Conservation (phyloP, 1,284 basidiomycete genomes). For the Ustanciosporium gigantosporum region DNA sequence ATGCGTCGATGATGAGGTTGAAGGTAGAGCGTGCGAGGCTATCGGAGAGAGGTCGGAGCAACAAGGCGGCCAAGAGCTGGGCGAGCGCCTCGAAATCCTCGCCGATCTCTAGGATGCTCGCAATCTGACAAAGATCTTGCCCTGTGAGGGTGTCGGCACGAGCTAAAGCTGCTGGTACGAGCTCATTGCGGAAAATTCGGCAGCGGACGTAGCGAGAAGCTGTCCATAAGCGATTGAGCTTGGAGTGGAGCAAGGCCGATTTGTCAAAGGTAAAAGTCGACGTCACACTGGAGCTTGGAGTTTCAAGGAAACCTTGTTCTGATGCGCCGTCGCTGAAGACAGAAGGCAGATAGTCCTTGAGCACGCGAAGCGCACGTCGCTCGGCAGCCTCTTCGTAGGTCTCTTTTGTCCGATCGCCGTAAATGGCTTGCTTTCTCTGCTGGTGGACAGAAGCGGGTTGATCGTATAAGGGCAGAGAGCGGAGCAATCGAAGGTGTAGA, state of each 20-base stretch:
- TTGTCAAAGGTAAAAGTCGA: not conserved
- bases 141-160: constrained; percentile 23
- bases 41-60: constrained; percentile 27
- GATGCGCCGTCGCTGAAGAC: constrained; percentile 7
- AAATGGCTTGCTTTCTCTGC: constrained; percentile 54
- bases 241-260: not conserved
- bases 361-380: constrained; percentile 49
- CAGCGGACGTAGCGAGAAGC: constrained; percentile 47
- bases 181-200: constrained; percentile 22
- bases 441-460: constrained; percentile 35
- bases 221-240: constrained; percentile 38
- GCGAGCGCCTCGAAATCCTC: constrained; percentile 31
- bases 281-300: no score
- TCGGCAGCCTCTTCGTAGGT: constrained; percentile 57
- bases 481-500: constrained; percentile 46
- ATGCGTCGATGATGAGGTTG: constrained; percentile 32
- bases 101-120: constrained; percentile 18
- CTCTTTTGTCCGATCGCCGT: constrained; percentile 52
- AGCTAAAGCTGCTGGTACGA: constrained; percentile 18
- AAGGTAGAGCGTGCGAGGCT: constrained; percentile 21
- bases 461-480: constrained; percentile 46
- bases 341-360: constrained; percentile 28
- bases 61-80: constrained; percentile 20
- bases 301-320: not conserved
- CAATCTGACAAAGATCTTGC: constrained; percentile 18